Conservation (phyloP, 169 alveolate genomes). For the Perkinsus chesapeaki region DNA sequence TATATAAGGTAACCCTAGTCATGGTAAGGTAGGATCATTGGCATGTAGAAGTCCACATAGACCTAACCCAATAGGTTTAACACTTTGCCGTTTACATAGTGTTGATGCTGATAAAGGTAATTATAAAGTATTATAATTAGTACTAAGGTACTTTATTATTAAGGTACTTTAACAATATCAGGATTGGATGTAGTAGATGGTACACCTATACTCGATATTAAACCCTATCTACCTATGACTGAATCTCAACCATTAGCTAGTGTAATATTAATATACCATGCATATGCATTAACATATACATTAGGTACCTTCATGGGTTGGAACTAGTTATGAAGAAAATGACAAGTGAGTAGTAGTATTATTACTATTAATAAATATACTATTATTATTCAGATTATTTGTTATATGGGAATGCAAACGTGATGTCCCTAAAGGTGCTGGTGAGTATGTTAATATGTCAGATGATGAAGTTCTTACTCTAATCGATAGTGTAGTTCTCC, state of each 20-base stretch:
- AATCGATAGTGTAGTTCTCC: not conserved
- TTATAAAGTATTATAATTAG: not conserved
- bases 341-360: not conserved
- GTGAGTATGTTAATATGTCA: not conserved
- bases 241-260: not conserved
- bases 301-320: not conserved
- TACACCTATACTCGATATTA: slow-evolving; percentile 6
- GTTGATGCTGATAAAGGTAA: not conserved
- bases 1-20: not conserved
- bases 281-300: too few relatives aligned
- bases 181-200: slow-evolving; percentile 11
- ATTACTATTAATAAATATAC: not conserved
- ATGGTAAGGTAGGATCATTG: not conserved
- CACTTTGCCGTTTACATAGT: not conserved
- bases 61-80: slow-evolving; percentile 8
- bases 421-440: not conserved
- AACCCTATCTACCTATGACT: slow-evolving; percentile 14
- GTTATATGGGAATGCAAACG: not conserved
- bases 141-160: not conserved
- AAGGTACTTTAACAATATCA: not conserved
- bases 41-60: slow-evolving; percentile 15
- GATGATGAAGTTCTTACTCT: not conserved
- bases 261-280: too few relatives aligned
- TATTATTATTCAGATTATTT: not conserved
- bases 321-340: not conserved